phyloP scores from a whole-genome alignment of 1,284 basidiomycete genomes.

The Cryptococcus sp. region DNA sequence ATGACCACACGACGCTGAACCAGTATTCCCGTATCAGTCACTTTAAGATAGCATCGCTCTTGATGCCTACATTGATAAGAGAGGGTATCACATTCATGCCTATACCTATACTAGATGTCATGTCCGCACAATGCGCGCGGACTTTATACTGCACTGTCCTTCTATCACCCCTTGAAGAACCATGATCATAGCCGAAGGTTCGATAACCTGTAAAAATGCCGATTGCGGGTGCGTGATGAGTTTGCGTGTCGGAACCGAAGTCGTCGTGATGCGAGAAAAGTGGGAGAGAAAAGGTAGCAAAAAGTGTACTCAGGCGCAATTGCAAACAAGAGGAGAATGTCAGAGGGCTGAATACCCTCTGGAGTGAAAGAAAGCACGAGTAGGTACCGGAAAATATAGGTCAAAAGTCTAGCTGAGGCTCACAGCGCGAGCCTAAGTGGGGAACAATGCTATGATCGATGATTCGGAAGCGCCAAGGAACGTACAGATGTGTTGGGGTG shows the following conservation, averaged over 20 bases:
- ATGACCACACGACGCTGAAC: no score
- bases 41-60: no score
- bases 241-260: not conserved
- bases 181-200: no score
- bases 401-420: not conserved
- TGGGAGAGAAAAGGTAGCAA: not conserved
- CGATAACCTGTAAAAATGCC: not conserved
- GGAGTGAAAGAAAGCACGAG: not conserved
- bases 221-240: not conserved
- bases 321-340: not conserved
- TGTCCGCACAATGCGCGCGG: slow-evolving; percentile 1
- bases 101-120: no score
- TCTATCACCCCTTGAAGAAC: not conserved
- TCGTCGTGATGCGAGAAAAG: not conserved
- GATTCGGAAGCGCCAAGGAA: not conserved
- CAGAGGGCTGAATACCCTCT: no score
- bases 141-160: not conserved
- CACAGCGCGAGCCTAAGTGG: not conserved
- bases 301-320: not conserved
- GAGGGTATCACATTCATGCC: no score
- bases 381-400: not conserved
- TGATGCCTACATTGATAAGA: no score
- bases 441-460: not conserved
- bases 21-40: no score
- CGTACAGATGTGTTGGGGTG: not conserved